phyloP scores from a whole-genome alignment of 192 early-diverging fungal species.

The Coemansia sp. region DNA sequence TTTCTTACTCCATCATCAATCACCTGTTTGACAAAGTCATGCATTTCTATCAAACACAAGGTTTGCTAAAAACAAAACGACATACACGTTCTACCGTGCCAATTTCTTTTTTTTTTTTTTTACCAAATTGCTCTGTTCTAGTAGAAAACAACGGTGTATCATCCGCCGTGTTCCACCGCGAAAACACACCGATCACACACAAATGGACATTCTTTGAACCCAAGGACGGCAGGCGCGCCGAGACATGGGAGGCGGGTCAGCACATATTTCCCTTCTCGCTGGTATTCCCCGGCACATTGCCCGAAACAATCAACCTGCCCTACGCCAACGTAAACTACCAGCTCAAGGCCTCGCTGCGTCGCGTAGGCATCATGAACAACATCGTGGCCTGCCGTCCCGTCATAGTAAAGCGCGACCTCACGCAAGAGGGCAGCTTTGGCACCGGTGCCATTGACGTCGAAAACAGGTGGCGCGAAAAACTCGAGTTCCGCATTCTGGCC shows the following conservation, averaged over 20 bases:
- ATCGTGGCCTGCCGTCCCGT: conserved; percentile 22
- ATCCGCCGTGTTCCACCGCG: conserved; percentile 38
- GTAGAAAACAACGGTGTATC: conserved; percentile 15
- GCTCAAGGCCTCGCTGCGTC: conserved; percentile 42
- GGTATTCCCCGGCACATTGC: conserved; percentile 40
- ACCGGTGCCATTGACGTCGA: conserved; percentile 45
- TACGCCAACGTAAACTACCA: conserved; percentile 45
- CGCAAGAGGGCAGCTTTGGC: conserved; percentile 40
- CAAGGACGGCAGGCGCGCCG: conserved; percentile 30
- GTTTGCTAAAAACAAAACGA: background rate
- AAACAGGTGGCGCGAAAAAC: conserved; percentile 45
- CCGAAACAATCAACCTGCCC: conserved; percentile 40
- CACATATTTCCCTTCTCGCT: conserved; percentile 48
- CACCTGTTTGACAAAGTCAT: background rate
- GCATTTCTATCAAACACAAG: too few species aligned
- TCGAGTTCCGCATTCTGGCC: conserved; percentile 32
- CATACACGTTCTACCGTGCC: background rate
- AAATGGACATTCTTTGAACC: conserved; percentile 44
- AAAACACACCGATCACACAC: conserved; percentile 37
- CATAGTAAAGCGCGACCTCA: conserved; percentile 42
- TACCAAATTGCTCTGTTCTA: background rate
- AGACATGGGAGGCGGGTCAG: conserved; percentile 44
- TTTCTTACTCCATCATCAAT: too few species aligned
- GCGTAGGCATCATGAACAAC: conserved; percentile 42
- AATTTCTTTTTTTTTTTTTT: background rate